These are phyloP conservation scores for Entomortierella chlamydospora DNA, from an alignment of 192 early-diverging fungal species.

Conservation along the genomic window DNA sequence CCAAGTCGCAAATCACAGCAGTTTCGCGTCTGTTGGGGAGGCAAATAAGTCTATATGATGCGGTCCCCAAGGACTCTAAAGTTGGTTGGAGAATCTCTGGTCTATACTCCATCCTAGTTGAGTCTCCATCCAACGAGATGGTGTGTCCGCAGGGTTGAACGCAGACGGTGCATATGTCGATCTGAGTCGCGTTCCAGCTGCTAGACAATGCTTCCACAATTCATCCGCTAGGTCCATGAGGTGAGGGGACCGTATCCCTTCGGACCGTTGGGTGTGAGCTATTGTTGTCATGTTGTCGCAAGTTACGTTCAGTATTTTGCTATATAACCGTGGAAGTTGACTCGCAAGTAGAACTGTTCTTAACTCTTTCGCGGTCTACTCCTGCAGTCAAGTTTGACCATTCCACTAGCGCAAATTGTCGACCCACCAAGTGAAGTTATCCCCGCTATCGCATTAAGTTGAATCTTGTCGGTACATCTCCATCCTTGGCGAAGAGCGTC, in stretches of 20 bases:
- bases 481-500: constrained; percentile 17
- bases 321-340: neutral
- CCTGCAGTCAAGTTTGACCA: constrained; percentile 18
- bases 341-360: neutral
- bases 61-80: constrained; percentile 3
- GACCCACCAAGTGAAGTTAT: no score
- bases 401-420: no score
- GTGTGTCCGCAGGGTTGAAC: constrained; percentile 42
- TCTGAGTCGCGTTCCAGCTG: constrained; percentile 22
- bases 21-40: no score
- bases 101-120: constrained; percentile 42
- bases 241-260: constrained; percentile 21
- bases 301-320: constrained; percentile 9
- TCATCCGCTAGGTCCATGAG: constrained; percentile 32
- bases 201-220: constrained; percentile 23
- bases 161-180: constrained; percentile 23
- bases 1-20: no score
- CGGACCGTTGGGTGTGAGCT: constrained; percentile 42
- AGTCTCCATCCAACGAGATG: constrained; percentile 6
- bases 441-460: no score
- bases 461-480: constrained; percentile 14
- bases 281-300: constrained; percentile 49
- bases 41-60: constrained; percentile 30
- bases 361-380: constrained; percentile 23
- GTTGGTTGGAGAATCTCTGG: neutral